Conservation (phyloP, 2,329 filamentous ascomycete genomes). For the Fusarium austroafricanum region DNA sequence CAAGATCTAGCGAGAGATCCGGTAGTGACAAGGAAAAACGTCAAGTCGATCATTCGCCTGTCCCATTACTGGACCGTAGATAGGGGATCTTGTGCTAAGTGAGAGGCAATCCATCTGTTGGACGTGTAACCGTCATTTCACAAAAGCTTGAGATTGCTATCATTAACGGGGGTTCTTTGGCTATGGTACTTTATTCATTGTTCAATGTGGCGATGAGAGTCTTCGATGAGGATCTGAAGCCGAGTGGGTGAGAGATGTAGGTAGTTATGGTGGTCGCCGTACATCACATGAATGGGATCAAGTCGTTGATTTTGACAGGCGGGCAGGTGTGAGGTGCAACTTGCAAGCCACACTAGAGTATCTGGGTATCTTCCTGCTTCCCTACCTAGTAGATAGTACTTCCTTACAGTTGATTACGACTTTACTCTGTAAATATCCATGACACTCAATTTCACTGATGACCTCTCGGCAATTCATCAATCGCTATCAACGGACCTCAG, state of each 20-base stretch:
- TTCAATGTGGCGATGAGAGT: background rate
- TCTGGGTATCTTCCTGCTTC: too few relatives aligned
- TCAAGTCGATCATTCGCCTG: background rate
- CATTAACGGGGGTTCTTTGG: background rate
- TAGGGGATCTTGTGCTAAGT: background rate
- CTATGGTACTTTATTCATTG: background rate
- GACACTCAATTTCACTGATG: too few relatives aligned
- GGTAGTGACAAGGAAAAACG: conserved; percentile 6
- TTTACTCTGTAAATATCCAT: too few relatives aligned
- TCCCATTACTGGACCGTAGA: conserved; percentile 5
- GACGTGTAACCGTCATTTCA: background rate
- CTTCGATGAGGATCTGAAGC: background rate
- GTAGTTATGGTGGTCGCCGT: background rate
- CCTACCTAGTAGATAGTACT: too few relatives aligned
- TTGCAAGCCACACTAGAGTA: too few relatives aligned
- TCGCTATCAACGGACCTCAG: too few relatives aligned
- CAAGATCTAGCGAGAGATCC: conserved; percentile 38
- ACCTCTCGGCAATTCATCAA: too few relatives aligned
- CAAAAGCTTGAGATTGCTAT: conserved; percentile 4
- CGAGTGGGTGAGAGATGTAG: background rate
- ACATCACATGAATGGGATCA: conserved; percentile 4
- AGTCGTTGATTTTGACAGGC: background rate
- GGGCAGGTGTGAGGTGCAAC: too few relatives aligned
- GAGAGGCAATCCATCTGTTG: background rate
- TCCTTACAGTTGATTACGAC: too few relatives aligned